phyloP scores from a whole-genome alignment of 352 stramenopile genomes.

The Globisporangium cederbergense region DNA sequence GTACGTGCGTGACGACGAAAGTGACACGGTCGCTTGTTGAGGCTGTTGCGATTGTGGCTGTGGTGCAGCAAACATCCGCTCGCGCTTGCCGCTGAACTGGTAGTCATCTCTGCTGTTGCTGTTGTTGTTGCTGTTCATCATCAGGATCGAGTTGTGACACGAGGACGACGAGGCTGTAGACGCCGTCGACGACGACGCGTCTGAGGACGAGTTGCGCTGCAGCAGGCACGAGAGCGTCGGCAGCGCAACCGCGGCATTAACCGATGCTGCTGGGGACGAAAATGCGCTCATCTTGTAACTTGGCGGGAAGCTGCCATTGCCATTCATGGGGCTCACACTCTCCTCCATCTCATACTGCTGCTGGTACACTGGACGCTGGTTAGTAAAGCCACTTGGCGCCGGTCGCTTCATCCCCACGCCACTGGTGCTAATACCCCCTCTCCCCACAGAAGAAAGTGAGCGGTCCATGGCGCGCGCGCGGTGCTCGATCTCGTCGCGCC shows the following conservation, averaged over 20 bases:
- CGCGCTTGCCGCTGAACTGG: constrained; percentile 10
- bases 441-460: not conserved
- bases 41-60: not conserved
- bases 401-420: constrained; percentile 9
- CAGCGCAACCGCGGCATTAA: not conserved
- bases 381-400: not conserved
- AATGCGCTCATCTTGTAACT: not conserved
- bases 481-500: constrained; percentile 14
- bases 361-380: not conserved
- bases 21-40: not conserved
- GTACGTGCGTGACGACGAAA: not conserved
- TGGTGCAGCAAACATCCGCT: constrained; percentile 16
- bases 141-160: not conserved
- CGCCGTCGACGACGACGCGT: not conserved
- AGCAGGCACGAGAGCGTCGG: constrained; percentile 20
- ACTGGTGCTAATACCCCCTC: not conserved
- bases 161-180: not conserved
- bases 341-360: not conserved
- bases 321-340: not conserved
- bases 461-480: constrained; percentile 3
- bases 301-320: not conserved
- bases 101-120: not conserved
- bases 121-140: not conserved
- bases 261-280: not conserved
- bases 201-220: constrained; percentile 14